These are phyloP conservation scores for Anthracocystis walkeri DNA, from an alignment of 1,284 basidiomycete species.

Conservation along the genomic window DNA sequence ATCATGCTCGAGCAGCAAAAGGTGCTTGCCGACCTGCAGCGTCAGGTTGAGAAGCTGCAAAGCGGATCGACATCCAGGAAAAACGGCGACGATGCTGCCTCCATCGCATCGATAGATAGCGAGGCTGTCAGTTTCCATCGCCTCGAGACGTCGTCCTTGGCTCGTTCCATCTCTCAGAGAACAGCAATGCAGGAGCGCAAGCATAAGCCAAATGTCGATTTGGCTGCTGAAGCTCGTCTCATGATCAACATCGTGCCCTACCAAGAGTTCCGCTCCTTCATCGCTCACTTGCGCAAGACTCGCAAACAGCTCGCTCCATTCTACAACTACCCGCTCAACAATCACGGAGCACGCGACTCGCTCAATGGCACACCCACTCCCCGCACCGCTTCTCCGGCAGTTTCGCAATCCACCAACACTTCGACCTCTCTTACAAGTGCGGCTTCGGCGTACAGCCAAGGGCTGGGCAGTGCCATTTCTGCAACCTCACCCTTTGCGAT, in stretches of 20 bases:
- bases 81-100: slow-evolving; percentile 26
- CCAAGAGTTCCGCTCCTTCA: slow-evolving; percentile 84
- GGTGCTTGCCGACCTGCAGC: slow-evolving; percentile 82
- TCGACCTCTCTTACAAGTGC: slow-evolving; percentile 34
- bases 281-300: slow-evolving; percentile 82
- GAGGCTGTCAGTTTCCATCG: slow-evolving; percentile 48
- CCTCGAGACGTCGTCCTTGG: slow-evolving; percentile 43
- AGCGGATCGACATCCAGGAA: slow-evolving; percentile 22
- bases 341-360: slow-evolving; percentile 22
- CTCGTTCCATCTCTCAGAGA: slow-evolving; percentile 37
- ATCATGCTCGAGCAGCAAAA: slow-evolving; percentile 67
- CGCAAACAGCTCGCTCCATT: slow-evolving; percentile 71
- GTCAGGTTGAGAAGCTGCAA: slow-evolving; percentile 78
- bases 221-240: slow-evolving; percentile 44
- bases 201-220: slow-evolving; percentile 29
- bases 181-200: slow-evolving; percentile 29
- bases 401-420: slow-evolving; percentile 11
- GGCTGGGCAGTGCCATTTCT: slow-evolving; percentile 19
- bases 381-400: slow-evolving; percentile 36
- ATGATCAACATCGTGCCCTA: slow-evolving; percentile 75
- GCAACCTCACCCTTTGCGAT: slow-evolving; percentile 50
- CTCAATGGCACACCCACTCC: slow-evolving; percentile 35
- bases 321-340: slow-evolving; percentile 50
- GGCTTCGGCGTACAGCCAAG: slow-evolving; percentile 44
- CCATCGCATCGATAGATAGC: slow-evolving; percentile 37